These are phyloP conservation scores for Musa troglodytarum DNA, from an alignment of 176 grass and related monocot genomes.

Conservation along the genomic window DNA sequence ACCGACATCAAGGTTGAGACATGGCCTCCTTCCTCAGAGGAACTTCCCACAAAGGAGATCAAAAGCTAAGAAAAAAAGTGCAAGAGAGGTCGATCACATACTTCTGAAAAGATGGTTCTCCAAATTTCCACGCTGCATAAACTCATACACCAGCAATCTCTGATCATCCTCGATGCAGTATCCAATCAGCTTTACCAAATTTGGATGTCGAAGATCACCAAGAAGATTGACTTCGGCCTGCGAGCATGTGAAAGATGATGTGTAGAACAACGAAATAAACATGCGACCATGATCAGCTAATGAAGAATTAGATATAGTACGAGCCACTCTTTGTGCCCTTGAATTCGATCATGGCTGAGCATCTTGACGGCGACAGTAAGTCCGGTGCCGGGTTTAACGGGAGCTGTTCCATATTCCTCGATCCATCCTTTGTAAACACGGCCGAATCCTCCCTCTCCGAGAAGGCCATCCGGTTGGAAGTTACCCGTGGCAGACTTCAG, in stretches of 20 bases:
- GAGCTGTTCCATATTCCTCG: conserved; percentile 90
- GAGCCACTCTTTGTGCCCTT: conserved; percentile 99
- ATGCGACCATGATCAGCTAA: background rate
- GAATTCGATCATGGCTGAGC: conserved; percentile 90
- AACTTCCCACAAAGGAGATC: too few relatives aligned
- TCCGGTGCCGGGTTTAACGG: conserved; percentile 87
- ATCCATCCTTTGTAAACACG: conserved; percentile 99
- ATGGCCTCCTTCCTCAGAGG: too few relatives aligned
- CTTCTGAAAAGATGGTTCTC: conserved; percentile 99
- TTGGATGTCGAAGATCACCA: conserved; percentile 90
- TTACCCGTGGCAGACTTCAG: conserved; percentile 91
- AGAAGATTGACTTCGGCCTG: conserved; percentile 98
- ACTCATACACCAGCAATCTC: conserved; percentile 87
- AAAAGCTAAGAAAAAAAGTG: conserved; percentile 1
- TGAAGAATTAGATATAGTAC: conserved; percentile 25
- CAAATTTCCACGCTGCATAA: conserved; percentile 94
- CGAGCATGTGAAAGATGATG: background rate
- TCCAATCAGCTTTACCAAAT: conserved; percentile 92
- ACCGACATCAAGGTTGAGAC: too few relatives aligned
- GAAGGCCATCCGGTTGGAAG: conserved; percentile 91
- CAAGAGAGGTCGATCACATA: conserved; percentile 26
- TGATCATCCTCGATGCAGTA: conserved; percentile 99
- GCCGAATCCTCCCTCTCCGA: conserved; percentile 92
- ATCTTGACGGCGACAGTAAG: conserved; percentile 92
- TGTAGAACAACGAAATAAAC: background rate